Evolutionary conservation across 371 early-diverging fungal species (phyloP).

Genomic region (Mortierella sp.): DNA sequence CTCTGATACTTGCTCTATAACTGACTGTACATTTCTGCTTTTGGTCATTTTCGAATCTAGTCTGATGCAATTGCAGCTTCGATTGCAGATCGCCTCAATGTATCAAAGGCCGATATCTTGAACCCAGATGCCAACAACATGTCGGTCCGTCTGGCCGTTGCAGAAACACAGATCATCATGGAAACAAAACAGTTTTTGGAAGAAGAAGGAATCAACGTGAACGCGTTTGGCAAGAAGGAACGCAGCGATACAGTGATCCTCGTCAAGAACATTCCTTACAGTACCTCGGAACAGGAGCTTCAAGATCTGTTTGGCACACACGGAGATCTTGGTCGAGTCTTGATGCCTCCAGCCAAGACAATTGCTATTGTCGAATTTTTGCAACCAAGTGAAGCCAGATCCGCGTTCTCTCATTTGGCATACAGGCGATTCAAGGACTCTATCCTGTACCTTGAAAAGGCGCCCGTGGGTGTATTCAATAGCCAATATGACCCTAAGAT

Average conservation of each 20-base stretch:
- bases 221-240: constrained; percentile 78
- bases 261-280: constrained; percentile 93
- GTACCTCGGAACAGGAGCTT: constrained; percentile 84
- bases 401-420: constrained; percentile 90
- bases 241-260: constrained; percentile 91
- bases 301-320: constrained; percentile 83
- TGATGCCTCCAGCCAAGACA: constrained; percentile 94
- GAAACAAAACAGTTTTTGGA: constrained; percentile 94
- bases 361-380: constrained; percentile 95
- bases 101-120: constrained; percentile 89
- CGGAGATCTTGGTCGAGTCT: constrained; percentile 88
- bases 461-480: constrained; percentile 86
- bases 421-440: constrained; percentile 91
- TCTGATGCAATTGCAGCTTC: constrained; percentile 94
- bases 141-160: constrained; percentile 94
- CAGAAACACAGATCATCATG: constrained; percentile 94
- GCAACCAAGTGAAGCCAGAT: constrained; percentile 89
- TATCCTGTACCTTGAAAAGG: constrained; percentile 94
- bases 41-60: too few relatives aligned
- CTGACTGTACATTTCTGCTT: too few relatives aligned
- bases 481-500: constrained; percentile 63
- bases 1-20: too few relatives aligned
- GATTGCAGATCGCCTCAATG: constrained; percentile 89
- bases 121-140: constrained; percentile 88
- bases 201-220: constrained; percentile 80